Base-by-base conservation (phyloP, 305 asterid species). In the Fraxinus paxiana region DNA sequence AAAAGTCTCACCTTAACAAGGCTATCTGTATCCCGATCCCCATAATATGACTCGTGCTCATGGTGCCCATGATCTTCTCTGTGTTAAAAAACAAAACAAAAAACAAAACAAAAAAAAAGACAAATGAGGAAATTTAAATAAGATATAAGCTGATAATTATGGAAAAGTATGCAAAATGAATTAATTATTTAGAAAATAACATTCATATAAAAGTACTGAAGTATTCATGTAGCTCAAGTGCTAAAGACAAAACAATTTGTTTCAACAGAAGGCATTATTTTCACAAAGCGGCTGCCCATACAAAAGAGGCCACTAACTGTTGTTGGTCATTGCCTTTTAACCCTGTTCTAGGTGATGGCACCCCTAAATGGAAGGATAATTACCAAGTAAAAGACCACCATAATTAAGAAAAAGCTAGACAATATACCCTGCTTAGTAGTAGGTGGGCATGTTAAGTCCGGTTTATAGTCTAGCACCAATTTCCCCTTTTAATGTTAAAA, bases 1-100 rank as follows among this genome's bases (percentile, higher is more conserved):
- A 78, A 63, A 54, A 80, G 74, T 76, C 90, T 87, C 89, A 96
- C 99, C 95, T 88, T 89, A 81, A 94, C 95, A 43, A 96, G 90
- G 87, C 85, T 92, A 33, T 92, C 95, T 3, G 97, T 92, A 86
- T 96, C 98, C 77, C 98, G 94, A 85, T 96, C 98, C 1, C 99
- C 99, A 88, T 96, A 94, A 88, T 96, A 96, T 15, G 99, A 87
- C 87, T 96, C 99, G 59, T 96, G 99, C 12, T 92, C 96, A 78
- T 93, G 98, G 86, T 92, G 98, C 46, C 98, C 98, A 78, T 92
- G 94, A 61, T 91, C 92, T 17, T 92, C 98, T 84, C 98, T 96
- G 93, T 31, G 75, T 31, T 0, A 1, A 6, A 61, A 26, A 71
- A 7, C 0, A 8, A 63, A 24, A 56, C 0, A 56, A 4, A 13